Conservation (phyloP, 805 yeast species). For the Pichia sporocuriosa region DNA sequence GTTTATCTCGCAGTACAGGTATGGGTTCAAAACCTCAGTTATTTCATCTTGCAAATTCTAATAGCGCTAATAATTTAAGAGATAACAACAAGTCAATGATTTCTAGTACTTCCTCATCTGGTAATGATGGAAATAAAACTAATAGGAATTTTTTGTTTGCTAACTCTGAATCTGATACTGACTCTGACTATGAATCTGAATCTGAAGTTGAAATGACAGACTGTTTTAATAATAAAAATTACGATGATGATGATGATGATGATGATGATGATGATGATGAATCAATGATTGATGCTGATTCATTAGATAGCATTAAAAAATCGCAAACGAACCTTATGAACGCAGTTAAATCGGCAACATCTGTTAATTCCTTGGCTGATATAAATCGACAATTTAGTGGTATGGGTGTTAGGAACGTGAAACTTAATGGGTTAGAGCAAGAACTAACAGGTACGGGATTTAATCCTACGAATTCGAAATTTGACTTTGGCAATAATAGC, state of each 20-base stretch:
- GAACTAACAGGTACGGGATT: no score
- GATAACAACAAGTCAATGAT: constrained; percentile 19
- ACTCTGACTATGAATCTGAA: constrained; percentile 6
- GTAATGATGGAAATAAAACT: background rate
- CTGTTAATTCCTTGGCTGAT: constrained; percentile 6
- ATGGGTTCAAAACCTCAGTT: constrained; percentile 28
- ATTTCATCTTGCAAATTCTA: constrained; percentile 17
- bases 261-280: background rate
- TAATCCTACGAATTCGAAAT: no score
- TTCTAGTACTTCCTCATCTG: no score
- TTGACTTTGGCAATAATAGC: constrained; percentile 4
- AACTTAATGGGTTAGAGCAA: constrained; percentile 18
- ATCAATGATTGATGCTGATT: background rate
- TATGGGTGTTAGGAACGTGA: background rate
- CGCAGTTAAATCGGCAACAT: constrained; percentile 6
- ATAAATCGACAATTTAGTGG: constrained; percentile 6
- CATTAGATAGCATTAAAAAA: background rate
- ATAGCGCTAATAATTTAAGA: constrained; percentile 1
- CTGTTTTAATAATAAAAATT: background rate
- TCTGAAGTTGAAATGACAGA: background rate
- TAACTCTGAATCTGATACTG: constrained; percentile 29
- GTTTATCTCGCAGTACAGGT: constrained; percentile 25
- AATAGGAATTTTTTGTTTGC: constrained; percentile 30
- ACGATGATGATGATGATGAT: background rate
- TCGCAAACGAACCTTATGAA: background rate